Conservation (phyloP, 2,329 filamentous ascomycete species). For the Sarocladium strictum region DNA sequence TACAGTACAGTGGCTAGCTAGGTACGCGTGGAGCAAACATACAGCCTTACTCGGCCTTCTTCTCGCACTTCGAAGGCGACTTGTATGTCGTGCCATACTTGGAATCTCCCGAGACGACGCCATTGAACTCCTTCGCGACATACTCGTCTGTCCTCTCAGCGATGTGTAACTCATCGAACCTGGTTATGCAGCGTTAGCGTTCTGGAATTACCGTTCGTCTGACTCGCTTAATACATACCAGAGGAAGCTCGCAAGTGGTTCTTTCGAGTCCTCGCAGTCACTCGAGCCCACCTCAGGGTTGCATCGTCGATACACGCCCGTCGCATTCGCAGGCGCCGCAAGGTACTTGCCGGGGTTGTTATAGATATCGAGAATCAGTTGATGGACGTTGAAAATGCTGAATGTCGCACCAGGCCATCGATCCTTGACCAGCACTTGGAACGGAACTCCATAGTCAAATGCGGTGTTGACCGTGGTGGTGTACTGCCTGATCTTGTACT, state of each 20-base stretch:
- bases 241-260: constrained; percentile 53
- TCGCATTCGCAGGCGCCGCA: constrained; percentile 56
- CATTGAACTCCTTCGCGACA: constrained; percentile 34
- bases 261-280: constrained; percentile 30
- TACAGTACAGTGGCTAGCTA: too few relatives aligned
- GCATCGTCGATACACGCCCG: constrained; percentile 53
- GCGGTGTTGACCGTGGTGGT: constrained; percentile 42
- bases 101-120: constrained; percentile 26
- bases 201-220: too few relatives aligned
- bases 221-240: constrained; percentile 45
- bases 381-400: constrained; percentile 62
- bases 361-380: constrained; percentile 59
- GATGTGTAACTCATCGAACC: constrained; percentile 65
- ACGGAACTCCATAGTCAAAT: constrained; percentile 43
- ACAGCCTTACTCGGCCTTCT: neutral
- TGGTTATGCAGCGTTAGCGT: constrained; percentile 12
- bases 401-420: constrained; percentile 55
- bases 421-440: constrained; percentile 33
- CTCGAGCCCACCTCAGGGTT: constrained; percentile 14
- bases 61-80: neutral
- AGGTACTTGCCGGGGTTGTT: constrained; percentile 55
- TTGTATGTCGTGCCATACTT: constrained; percentile 8
- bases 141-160: constrained; percentile 50
- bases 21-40: too few relatives aligned
- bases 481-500: constrained; percentile 40